Evolutionary conservation across 2,329 filamentous ascomycete species (phyloP), one percentile per base, ranked within the genome.

Genomic region (Diaporthe amygdali): DNA sequence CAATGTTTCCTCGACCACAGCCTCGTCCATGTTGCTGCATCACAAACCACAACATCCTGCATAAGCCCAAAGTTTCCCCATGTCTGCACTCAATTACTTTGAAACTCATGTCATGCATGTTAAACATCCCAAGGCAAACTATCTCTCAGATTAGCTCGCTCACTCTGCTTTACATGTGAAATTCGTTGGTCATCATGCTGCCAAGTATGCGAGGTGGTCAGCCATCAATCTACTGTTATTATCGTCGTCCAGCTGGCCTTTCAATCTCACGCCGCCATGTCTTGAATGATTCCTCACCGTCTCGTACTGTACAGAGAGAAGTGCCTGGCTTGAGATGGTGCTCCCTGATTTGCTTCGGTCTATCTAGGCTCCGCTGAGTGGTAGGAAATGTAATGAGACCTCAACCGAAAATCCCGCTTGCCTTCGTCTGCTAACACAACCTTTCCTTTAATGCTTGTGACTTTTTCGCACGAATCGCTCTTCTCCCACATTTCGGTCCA

Each of bases 291-390:
- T 14, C 15, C n/a, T 30, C 22, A 6, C n/a, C 7, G 37, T 30
- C 55, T 30, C 34, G 15, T n/a, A n/a, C n/a, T n/a, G 3, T 47
- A 5, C 2, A 32, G 1, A 5, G 22, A 49, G 5, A 34, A 25
- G 6, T 49, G 17, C 3, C 37, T 15, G 63, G 27, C 64, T 37
- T 37, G 59, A 67, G 68, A 68, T 46, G 71, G 66, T 71, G 71
- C 39, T 68, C 46, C 59, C 66, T 71, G 55, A 46, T 66, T 70
- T 52, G 54, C 15, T 54, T 71, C 59, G 49, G 70, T 70, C 68
- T 73, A 70, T 71, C 68, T 69, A 74, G 61, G 72, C 72, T 54
- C 67, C 66, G 63, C 25, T 61, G 66, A 69, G 69, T 67, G 66
- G 41, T 61, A 71, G 66, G 44, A 68, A 71, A 71, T 68, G 69